These are phyloP conservation scores for Jatropha curcas DNA, from an alignment of 345 rosid genomes.

Conservation along the genomic window DNA sequence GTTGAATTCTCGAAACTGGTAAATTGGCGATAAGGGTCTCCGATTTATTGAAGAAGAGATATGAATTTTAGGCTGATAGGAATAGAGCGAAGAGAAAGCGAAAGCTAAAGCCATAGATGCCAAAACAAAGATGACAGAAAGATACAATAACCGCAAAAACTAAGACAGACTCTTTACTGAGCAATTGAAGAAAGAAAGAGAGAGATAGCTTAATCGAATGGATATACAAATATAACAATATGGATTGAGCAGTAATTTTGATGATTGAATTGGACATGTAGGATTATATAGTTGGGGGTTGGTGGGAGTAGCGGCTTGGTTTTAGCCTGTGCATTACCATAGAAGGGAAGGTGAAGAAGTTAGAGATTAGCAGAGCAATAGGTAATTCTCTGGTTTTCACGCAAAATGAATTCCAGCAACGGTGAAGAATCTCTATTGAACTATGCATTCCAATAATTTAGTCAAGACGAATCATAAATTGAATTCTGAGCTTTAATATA, in stretches of 20 bases:
- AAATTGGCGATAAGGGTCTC: not conserved
- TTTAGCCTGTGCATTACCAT: not conserved
- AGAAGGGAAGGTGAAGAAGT: not conserved
- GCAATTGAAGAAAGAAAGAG: no score
- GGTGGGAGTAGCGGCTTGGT: not conserved
- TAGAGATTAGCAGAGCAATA: not conserved
- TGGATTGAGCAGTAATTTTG: no score
- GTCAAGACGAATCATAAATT: no score
- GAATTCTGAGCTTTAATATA: no score
- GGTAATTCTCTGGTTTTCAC: not conserved
- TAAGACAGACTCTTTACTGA: no score
- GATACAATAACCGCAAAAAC: not conserved
- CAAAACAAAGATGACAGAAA: not conserved
- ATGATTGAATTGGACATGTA: no score
- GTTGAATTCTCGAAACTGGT: not conserved
- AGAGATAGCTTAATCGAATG: not conserved
- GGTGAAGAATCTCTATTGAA: no score
- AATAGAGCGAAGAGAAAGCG: not conserved
- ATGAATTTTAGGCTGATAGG: not conserved
- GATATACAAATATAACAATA: not conserved
- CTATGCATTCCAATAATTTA: no score
- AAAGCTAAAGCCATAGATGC: not conserved
- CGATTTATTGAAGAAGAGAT: not conserved
- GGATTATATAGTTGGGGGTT: not conserved
- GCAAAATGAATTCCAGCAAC: no score